These are phyloP conservation scores for Penicillium simplicissimum DNA, from an alignment of 495 filamentous ascomycete species.

Conservation along the genomic window DNA sequence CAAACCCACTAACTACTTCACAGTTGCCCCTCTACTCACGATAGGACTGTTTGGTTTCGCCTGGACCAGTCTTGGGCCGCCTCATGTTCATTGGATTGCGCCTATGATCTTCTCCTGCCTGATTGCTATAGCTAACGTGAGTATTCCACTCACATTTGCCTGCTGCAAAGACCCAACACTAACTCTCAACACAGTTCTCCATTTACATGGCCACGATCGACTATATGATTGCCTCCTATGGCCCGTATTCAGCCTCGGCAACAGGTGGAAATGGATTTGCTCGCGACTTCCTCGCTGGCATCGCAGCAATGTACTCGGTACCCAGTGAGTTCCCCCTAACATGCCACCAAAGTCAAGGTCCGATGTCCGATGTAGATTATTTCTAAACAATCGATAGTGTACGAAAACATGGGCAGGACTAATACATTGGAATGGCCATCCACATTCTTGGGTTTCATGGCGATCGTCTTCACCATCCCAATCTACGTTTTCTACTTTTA, in stretches of 20 bases:
- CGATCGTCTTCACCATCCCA: slow-evolving; percentile 47
- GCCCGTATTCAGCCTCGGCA: slow-evolving; percentile 74
- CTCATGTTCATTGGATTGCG: slow-evolving; percentile 61
- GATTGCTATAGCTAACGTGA: slow-evolving; percentile 63
- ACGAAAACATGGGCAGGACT: slow-evolving; percentile 34
- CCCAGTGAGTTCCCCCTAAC: slow-evolving; percentile 29
- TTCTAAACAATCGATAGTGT: slow-evolving; percentile 25
- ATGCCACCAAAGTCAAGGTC: background rate
- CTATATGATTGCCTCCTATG: slow-evolving; percentile 81
- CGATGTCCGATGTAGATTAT: background rate
- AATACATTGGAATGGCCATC: slow-evolving; percentile 42
- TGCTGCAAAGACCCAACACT: background rate
- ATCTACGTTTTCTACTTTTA: slow-evolving; percentile 54
- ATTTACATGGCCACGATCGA: slow-evolving; percentile 84
- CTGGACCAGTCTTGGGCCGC: slow-evolving; percentile 63
- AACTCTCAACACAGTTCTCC: slow-evolving; percentile 40
- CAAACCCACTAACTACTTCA: background rate
- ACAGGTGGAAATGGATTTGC: slow-evolving; percentile 69
- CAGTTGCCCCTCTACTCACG: slow-evolving; percentile 61
- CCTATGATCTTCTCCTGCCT: slow-evolving; percentile 60
- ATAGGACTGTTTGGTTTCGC: slow-evolving; percentile 72
- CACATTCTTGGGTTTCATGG: slow-evolving; percentile 43
- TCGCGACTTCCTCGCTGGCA: slow-evolving; percentile 49
- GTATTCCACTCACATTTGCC: background rate
- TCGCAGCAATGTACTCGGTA: slow-evolving; percentile 50